phyloP scores from a whole-genome alignment of 495 filamentous ascomycete genomes.

The Delitschia confertaspora region DNA sequence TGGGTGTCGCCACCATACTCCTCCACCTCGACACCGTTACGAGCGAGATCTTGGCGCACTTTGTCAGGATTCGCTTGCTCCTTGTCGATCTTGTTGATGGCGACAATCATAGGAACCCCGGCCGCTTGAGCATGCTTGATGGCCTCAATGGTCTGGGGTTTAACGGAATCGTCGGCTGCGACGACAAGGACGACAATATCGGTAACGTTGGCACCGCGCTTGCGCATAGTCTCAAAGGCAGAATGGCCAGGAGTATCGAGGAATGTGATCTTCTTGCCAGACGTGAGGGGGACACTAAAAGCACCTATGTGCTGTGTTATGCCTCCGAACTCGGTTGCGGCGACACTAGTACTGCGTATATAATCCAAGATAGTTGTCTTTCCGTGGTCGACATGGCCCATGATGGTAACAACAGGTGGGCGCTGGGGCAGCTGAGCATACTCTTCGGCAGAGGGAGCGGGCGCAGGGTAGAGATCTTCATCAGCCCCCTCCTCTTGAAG shows the following conservation, averaged over 20 bases:
- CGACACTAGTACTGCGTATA: conserved; percentile 86
- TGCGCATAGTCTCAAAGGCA: conserved; percentile 91
- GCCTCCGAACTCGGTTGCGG: conserved; percentile 83
- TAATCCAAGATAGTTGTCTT: conserved; percentile 96
- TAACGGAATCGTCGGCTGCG: conserved; percentile 94
- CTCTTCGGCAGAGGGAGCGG: conserved; percentile 52
- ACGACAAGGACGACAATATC: conserved; percentile 96
- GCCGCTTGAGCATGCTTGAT: conserved; percentile 89
- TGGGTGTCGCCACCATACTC: conserved; percentile 94
- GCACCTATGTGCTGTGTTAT: conserved; percentile 99
- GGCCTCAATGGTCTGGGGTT: conserved; percentile 92
- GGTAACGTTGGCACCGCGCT: conserved; percentile 89
- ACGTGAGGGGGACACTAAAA: conserved; percentile 84
- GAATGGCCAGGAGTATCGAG: conserved; percentile 95
- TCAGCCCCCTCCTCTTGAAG: conserved; percentile 57
- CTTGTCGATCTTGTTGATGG: conserved; percentile 97
- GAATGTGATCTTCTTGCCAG: conserved; percentile 86
- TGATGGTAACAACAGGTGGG: conserved; percentile 95
- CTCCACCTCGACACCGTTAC: conserved; percentile 84
- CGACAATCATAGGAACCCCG: conserved; percentile 90
- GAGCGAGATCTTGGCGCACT: conserved; percentile 79
- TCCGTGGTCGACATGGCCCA: conserved; percentile 98
- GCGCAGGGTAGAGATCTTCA: conserved; percentile 61
- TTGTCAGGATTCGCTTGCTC: conserved; percentile 64
- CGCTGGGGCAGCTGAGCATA: conserved; percentile 58